Base-by-base conservation (phyloP, 2,329 filamentous ascomycete species). In the Neoscytalidium dimidiatum region DNA sequence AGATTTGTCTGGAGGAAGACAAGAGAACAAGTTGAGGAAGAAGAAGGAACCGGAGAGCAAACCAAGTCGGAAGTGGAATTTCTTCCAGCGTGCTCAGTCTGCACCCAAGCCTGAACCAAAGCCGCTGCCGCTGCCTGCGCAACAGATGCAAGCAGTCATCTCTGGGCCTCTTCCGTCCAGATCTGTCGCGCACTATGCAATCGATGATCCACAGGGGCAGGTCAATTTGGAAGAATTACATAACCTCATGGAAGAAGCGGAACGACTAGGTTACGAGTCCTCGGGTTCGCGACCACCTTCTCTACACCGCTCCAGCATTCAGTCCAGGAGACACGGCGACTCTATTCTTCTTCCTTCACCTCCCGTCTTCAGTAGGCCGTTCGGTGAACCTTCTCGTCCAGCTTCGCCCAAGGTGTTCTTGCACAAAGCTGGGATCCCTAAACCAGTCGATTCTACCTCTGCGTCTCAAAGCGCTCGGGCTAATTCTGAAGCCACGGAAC, bases 121-220 rank as follows among this genome's bases (percentile, higher is more conserved):
- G 4, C 64, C 72, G 21, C 68, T 69, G 43, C 70, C 72, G 73
- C 82, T 41, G 71, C 79, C 61, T 78, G 14, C 29, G 9, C 61
- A 64, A 17, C 61, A 56, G 26, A 79, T 46, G 74, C 78, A 26
- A 73, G 79, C 29, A 13, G 67, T 28, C 68, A 69, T 62, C 67
- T 68, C 28, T n/a, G 49, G 48, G 3, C 51, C 61, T 17, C 14
- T 56, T 4, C 69, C 70, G 1, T 76, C 75, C 35, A 78, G 83
- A 21, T 80, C 82, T 19, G 75, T 86, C 61, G 83, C 86, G 8
- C 86, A 87, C 69, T 89, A 88, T 69, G 86, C 85, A 3, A 75
- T 88, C 67, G 75, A 86, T 66, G 85, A 86, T 65, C 74, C 79
- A 31, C 79, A 81, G 35, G 77, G 78, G 14, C 75, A 77, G 8